A percentile compares a stretch with the other conserved stretches of the same genome.
These are phyloP conservation scores for Fusarium albosuccineum DNA, from an alignment of 2,329 filamentous ascomycete genomes.

Conservation along the genomic window DNA sequence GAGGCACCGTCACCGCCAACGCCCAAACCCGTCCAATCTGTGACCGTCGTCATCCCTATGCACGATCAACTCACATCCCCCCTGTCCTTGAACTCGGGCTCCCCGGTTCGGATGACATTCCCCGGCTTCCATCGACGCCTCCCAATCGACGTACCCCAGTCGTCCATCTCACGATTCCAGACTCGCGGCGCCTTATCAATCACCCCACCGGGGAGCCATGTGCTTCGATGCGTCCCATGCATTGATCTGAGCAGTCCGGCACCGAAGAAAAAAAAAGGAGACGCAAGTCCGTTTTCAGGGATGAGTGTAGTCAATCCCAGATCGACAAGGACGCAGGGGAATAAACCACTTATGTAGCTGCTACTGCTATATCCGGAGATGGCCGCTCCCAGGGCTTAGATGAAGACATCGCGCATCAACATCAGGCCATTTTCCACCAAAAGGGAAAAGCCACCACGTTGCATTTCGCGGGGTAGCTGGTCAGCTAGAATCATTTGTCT, in stretches of 20 bases:
- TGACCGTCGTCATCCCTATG: not conserved
- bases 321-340: not conserved
- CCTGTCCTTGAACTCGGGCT: not conserved
- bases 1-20: not conserved
- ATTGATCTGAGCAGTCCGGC: not conserved
- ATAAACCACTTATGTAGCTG: not conserved
- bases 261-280: not conserved
- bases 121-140: slow-evolving; percentile 4
- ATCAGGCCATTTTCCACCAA: slow-evolving; percentile 45
- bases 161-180: slow-evolving; percentile 21
- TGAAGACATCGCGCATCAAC: slow-evolving; percentile 25
- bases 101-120: not conserved
- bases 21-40: not conserved
- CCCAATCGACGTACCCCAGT: not conserved
- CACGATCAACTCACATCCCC: not conserved
- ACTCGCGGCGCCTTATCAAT: slow-evolving; percentile 26
- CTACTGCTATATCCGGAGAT: not conserved
- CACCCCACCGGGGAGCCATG: slow-evolving; percentile 29
- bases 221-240: not conserved
- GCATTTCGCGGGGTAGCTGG: slow-evolving; percentile 47
- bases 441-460: slow-evolving; percentile 36
- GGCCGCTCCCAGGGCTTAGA: not conserved
- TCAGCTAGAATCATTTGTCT: not conserved
- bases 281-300: not conserved
- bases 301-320: too few relatives aligned